Evolutionary conservation across 2,329 filamentous ascomycete species (phyloP), one percentile per base, ranked within the genome.

Genomic region (Fusarium secorum): DNA sequence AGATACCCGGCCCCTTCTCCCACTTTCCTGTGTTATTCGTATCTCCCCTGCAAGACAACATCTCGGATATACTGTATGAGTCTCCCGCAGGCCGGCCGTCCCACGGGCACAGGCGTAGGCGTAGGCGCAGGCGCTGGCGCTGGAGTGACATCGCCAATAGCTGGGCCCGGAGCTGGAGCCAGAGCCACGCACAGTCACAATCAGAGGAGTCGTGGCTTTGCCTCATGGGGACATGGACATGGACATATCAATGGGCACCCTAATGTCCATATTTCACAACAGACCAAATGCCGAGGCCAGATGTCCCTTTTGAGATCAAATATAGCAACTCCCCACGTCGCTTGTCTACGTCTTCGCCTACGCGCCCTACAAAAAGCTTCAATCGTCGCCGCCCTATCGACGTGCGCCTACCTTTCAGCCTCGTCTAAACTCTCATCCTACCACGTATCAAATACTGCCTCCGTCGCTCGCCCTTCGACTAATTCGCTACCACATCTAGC

Each of bases 31-130:
- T 55, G 38, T 55, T 66, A 69, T 60, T 63, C 62, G 60, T 53
- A 45, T 46, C 55, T 54, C 58, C 67, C 64, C 67, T 61, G 66
- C 65, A 51, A 54, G 49, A 46, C 68, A 54, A 52, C 65, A 61
- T 66, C 57, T 65, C 66, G 71, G 59, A 71, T 74, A 73, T 64
- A 56, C 53, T 56, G 39, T 48, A 79, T 83, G 78, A 76, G 75
- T 78, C 65, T 74, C 69, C 78, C 76, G 64, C 70, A 68, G 76
- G 76, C 76, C 66, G 76, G 72, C 73, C 77, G 75, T 73, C 75
- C 76, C 66, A 71, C 71, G 72, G 74, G 76, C 73, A 70, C 76
- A 64, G 74, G 73, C 68, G 14, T 6, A 22, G 36, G 39, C 14
- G 14, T 6, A 41, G 73, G 76, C 72, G 71, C 75, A 64, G 74